Evolutionary conservation across 371 early-diverging fungal genomes (phyloP), one percentile per base, ranked within the genome.

Genomic region (Mucor ambiguus): DNA sequence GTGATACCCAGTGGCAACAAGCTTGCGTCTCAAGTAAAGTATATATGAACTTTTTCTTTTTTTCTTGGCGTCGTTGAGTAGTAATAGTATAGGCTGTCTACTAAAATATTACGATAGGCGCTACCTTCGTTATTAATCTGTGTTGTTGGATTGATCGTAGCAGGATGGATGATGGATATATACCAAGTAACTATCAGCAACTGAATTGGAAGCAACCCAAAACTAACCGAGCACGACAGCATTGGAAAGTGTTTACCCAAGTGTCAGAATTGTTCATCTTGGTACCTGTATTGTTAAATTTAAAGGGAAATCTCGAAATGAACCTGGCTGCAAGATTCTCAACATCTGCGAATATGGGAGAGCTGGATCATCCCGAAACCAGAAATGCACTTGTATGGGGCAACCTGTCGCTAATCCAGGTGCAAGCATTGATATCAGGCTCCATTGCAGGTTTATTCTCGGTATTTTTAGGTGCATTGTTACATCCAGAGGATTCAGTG

Each of bases 251-350:
- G 9, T 95, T 93, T 73, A 77, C 79, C 3, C 63, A 83, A 22
- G 80, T 91, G 35, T 86, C 93, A 3, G 92, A 93, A 71, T 82
- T 95, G 12, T 92, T 93, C 73, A 91, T 95, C 64, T 82, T 95
- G 72, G 91, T 93, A 9, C 91, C 96, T 18, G 89, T 94, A 48
- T 73, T 96, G 43, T 74, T 94, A 60, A 94, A 94, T 71, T 79
- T 95, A 30, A 96, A 95, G 67, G 95, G 96, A 58, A 96, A 95
- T 79, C 85, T 94, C 24, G 95, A 95, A 75, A 91, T 94, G 88
- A 96, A 93, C 67, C 83, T 95, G 61, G 91, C 94, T 3, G 88
- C 95, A 24, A 81, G 96, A 5, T 77, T 95, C 29, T 91, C 94
- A 7, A 95, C 96, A 4, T 87, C 85, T 80, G 89, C 91, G 5